These are phyloP conservation scores for Curvularia spicifera DNA, from an alignment of 2,329 filamentous ascomycete genomes.

Conservation along the genomic window DNA sequence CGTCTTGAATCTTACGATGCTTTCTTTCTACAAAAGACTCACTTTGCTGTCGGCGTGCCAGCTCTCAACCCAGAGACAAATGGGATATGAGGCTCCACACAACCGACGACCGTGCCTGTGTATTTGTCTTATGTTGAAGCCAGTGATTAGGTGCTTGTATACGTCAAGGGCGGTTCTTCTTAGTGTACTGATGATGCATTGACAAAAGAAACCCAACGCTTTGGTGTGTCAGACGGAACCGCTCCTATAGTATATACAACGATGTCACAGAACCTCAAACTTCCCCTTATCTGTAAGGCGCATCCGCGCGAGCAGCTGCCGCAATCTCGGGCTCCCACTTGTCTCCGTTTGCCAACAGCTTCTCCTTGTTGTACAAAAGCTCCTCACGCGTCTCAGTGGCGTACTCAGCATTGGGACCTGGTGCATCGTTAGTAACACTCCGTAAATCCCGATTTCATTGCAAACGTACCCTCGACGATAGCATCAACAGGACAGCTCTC, in stretches of 20 bases:
- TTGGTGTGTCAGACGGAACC: conserved; percentile 24
- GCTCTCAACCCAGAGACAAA: background rate
- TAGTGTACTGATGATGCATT: conserved; percentile 15
- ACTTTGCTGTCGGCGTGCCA: background rate
- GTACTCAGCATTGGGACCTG: conserved; percentile 74
- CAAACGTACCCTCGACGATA: conserved; percentile 72
- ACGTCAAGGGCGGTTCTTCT: background rate
- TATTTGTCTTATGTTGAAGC: background rate
- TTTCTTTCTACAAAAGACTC: conserved; percentile 14
- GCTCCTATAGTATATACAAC: conserved; percentile 44
- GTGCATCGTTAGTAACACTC: conserved; percentile 21
- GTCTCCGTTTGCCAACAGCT: conserved; percentile 75
- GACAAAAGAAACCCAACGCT: conserved; percentile 34
- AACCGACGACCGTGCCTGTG: background rate
- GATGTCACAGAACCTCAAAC: conserved; percentile 12
- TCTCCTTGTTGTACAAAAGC: conserved; percentile 97
- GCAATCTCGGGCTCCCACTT: conserved; percentile 96
- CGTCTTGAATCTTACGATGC: conserved; percentile 34
- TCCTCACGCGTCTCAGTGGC: conserved; percentile 85
- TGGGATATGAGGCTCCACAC: background rate
- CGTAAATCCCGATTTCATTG: background rate
- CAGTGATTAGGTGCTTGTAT: background rate
- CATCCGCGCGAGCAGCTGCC: conserved; percentile 88
- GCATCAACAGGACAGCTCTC: conserved; percentile 98
- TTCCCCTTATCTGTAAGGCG: conserved; percentile 66